Percentiles rank a stretch among this genome's conserved stretches.
These are phyloP conservation scores for Pythium plurisporium DNA, from an alignment of 352 stramenopile genomes.

Conservation along the genomic window DNA sequence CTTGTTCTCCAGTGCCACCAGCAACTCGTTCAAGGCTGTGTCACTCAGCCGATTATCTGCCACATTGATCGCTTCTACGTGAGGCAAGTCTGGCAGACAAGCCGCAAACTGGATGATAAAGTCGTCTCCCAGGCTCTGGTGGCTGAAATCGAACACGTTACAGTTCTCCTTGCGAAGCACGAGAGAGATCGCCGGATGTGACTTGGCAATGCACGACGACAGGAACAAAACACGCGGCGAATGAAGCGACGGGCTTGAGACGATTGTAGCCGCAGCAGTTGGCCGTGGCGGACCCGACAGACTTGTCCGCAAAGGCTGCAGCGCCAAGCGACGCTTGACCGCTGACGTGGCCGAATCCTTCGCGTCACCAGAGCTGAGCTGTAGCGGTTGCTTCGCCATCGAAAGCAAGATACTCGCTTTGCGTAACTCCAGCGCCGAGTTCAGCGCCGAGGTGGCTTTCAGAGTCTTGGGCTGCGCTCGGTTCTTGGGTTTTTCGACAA, in stretches of 20 bases:
- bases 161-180: conserved; percentile 45
- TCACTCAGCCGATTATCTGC: conserved; percentile 57
- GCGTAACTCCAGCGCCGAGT: conserved; percentile 13
- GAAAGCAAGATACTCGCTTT: conserved; percentile 16
- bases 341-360: background rate
- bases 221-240: conserved; percentile 53
- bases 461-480: conserved; percentile 9
- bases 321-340: conserved; percentile 6
- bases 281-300: background rate
- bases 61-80: conserved; percentile 65
- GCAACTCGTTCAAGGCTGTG: conserved; percentile 37
- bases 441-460: conserved; percentile 17
- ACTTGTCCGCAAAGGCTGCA: conserved; percentile 13
- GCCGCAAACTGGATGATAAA: conserved; percentile 58
- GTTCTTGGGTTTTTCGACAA: conserved; percentile 29
- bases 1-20: conserved; percentile 65
- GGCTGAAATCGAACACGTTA: conserved; percentile 46
- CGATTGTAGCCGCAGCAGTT: background rate
- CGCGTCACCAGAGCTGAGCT: background rate
- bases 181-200: conserved; percentile 39
- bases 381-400: background rate
- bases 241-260: conserved; percentile 25
- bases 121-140: conserved; percentile 56
- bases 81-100: conserved; percentile 53
- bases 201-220: conserved; percentile 38